Percentiles rank a stretch among this genome's conserved stretches.
These are phyloP conservation scores for Calycina herbarum DNA, from an alignment of 2,329 filamentous ascomycete genomes.

Conservation along the genomic window DNA sequence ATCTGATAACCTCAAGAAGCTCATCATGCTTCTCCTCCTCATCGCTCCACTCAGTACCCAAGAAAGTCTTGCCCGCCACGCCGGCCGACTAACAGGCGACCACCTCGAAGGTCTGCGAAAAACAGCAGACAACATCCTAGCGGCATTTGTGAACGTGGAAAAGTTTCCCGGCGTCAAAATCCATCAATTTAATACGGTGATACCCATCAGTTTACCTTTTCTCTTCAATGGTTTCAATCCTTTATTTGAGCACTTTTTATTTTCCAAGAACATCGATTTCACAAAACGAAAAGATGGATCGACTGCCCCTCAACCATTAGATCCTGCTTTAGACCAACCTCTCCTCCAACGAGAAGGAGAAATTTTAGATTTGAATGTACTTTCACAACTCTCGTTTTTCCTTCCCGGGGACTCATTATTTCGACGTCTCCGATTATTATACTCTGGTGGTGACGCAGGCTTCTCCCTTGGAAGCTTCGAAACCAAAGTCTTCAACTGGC, in stretches of 20 bases:
- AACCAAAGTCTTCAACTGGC: conserved; percentile 74
- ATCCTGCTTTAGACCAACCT: conserved; percentile 31
- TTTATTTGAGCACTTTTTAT: conserved; percentile 74
- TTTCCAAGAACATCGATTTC: conserved; percentile 69
- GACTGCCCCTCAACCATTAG: conserved; percentile 19
- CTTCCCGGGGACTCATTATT: conserved; percentile 66
- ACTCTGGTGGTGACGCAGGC: conserved; percentile 68
- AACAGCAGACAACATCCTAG: conserved; percentile 64
- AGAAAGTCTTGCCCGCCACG: conserved; percentile 63
- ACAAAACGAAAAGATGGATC: conserved; percentile 40
- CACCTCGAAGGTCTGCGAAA: conserved; percentile 57
- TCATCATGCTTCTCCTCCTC: conserved; percentile 69
- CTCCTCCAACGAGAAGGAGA: conserved; percentile 57
- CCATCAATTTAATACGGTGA: conserved; percentile 58
- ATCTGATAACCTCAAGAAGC: conserved; percentile 68
- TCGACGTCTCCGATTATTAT: conserved; percentile 63
- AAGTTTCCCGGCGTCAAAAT: conserved; percentile 63
- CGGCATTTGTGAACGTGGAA: conserved; percentile 66
- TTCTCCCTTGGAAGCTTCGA: conserved; percentile 79
- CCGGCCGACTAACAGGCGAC: conserved; percentile 55
- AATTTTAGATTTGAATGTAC: conserved; percentile 62
- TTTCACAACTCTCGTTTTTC: conserved; percentile 74
- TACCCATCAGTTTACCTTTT: conserved; percentile 62
- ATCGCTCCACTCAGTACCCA: conserved; percentile 64
- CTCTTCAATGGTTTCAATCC: conserved; percentile 67